phyloP scores from a whole-genome alignment of 2,329 filamentous ascomycete species.

The Fusarium fracticaudum region DNA sequence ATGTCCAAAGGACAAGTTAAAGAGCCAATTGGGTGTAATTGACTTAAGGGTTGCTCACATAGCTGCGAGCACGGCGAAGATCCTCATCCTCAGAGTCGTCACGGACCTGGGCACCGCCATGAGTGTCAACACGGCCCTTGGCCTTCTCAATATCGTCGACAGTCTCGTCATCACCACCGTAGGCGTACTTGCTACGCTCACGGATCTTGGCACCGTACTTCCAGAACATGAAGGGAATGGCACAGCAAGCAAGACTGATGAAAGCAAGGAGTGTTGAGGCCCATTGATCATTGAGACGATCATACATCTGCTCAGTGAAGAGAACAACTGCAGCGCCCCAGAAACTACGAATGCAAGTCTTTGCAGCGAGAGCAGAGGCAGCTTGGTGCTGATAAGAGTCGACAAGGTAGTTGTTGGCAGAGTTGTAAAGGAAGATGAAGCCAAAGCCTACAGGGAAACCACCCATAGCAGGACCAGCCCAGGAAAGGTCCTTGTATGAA shows the following conservation, averaged over 20 bases:
- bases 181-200: slow-evolving; percentile 76
- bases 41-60: slow-evolving; percentile 57
- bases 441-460: slow-evolving; percentile 80
- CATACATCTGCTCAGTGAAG: slow-evolving; percentile 85
- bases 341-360: slow-evolving; percentile 81
- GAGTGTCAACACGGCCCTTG: slow-evolving; percentile 33
- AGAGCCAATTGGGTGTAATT: background rate
- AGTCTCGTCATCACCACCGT: slow-evolving; percentile 63
- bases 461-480: slow-evolving; percentile 77
- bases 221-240: slow-evolving; percentile 86
- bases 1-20: background rate
- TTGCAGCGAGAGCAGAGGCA: slow-evolving; percentile 81
- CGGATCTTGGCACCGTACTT: slow-evolving; percentile 78
- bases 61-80: slow-evolving; percentile 55
- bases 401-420: slow-evolving; percentile 78
- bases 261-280: slow-evolving; percentile 78
- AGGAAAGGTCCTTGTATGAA: slow-evolving; percentile 71
- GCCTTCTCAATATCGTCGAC: slow-evolving; percentile 52
- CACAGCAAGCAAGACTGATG: slow-evolving; percentile 79
- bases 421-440: slow-evolving; percentile 86
- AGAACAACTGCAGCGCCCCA: slow-evolving; percentile 83
- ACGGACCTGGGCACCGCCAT: slow-evolving; percentile 38
- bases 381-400: slow-evolving; percentile 76
- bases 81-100: slow-evolving; percentile 52
- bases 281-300: slow-evolving; percentile 78